Evolutionary conservation across 352 stramenopile genomes (phyloP), one percentile per base, ranked within the genome.

Genomic region (Phytophthora palmivora): DNA sequence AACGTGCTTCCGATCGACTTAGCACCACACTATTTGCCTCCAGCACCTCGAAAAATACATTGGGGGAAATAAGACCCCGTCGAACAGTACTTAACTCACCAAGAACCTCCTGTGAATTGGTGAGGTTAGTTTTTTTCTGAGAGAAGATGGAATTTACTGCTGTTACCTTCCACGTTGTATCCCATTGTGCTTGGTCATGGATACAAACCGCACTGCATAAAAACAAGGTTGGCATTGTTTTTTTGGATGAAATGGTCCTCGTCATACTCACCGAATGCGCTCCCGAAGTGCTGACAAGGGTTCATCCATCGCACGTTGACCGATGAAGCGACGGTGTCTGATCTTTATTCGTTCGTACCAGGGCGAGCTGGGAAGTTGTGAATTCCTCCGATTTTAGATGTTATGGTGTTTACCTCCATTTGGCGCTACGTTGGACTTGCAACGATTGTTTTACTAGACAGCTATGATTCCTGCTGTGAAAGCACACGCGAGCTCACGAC

Each of bases 1-100:
- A n/a, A 2, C 58, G 46, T 0, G 59, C 34, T 21, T 72, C 67
- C 0, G 68, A 67, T 41, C 50, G 56, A 46, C 49, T 34, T 10
- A 88, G 70, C 36, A 53, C 36, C 8, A 88, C 64, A 26, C 58
- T 67, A 62, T 91, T 89, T 3, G 69, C 60, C 37, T 76, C 69
- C 2, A 91, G 65, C n/a, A 66, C 74, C n/a, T 83, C 43, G 30
- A 87, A 54, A 48, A 91, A 84, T 0, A 71, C 33, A n/a, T 74
- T 55, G 0, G 76, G 70, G 6, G 61, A 57, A 6, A 89, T 36
- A 41, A 87, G 48, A 1, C 69, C 82, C 18, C 68, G 67, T 11
- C 72, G 67, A 15, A 47, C 59, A 19, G 38, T 65, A 42, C 54
- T 73, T 11, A 61, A 52, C 18, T 83, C 66, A 11, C 41, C 70